Percentiles rank a stretch among this genome's conserved stretches.
These are phyloP conservation scores for Metschnikowia similis DNA, from an alignment of 805 yeast genomes.

Conservation along the genomic window DNA sequence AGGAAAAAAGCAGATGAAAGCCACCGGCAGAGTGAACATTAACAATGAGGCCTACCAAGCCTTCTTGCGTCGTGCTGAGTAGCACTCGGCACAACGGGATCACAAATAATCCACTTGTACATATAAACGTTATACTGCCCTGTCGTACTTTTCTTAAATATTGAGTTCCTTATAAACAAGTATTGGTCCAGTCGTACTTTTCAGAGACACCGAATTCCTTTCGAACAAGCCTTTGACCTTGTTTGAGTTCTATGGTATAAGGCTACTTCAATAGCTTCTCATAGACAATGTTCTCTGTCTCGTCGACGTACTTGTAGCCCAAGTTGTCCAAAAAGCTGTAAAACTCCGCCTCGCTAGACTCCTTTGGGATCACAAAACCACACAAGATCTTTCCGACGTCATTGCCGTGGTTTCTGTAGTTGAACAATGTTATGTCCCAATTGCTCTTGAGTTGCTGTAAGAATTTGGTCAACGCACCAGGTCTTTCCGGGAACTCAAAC, in stretches of 20 bases:
- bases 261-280: constrained; percentile 55
- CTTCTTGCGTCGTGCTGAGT: constrained; percentile 48
- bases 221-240: not conserved
- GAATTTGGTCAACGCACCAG: constrained; percentile 87
- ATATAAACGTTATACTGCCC: not conserved
- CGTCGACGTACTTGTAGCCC: constrained; percentile 77
- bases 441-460: constrained; percentile 63
- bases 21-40: constrained; percentile 72
- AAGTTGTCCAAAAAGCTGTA: constrained; percentile 62
- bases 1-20: constrained; percentile 82
- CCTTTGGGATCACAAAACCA: constrained; percentile 79
- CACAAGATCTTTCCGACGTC: constrained; percentile 91
- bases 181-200: too few relatives aligned
- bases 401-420: constrained; percentile 94
- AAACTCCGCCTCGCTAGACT: constrained; percentile 57
- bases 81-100: not conserved
- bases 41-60: constrained; percentile 88
- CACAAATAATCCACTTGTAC: constrained; percentile 1
- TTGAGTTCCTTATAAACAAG: too few relatives aligned
- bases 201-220: too few relatives aligned
- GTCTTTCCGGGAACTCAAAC: constrained; percentile 96
- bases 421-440: constrained; percentile 94
- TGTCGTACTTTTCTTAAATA: not conserved
- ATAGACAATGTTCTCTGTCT: constrained; percentile 82
- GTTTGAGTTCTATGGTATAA: not conserved